Conservation (phyloP, 192 early-diverging fungal genomes). For the Umbelopsis sp. region DNA sequence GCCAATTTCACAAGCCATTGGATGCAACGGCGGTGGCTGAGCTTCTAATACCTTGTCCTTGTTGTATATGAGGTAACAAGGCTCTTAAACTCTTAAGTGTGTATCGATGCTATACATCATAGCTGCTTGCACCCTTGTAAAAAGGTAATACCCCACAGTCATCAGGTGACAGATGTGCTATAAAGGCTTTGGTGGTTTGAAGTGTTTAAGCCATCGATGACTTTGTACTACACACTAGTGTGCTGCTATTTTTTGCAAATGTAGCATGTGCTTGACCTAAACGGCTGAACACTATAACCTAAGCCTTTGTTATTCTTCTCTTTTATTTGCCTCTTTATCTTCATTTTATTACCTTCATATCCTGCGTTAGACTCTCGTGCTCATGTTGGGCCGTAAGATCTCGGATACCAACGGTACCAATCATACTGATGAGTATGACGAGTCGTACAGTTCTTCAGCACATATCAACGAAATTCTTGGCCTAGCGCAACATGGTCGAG, state of each 20-base stretch:
- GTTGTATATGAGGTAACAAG: too few relatives aligned
- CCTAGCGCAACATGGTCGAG: background rate
- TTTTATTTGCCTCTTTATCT: background rate
- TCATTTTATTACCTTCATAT: background rate
- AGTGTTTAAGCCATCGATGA: background rate
- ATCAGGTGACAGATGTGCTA: background rate
- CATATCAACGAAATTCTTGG: background rate
- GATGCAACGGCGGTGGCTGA: background rate
- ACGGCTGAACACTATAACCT: background rate
- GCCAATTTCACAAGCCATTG: background rate
- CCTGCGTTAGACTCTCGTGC: background rate
- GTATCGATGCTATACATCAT: too few relatives aligned
- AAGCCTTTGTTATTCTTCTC: background rate
- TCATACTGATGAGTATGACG: constrained; percentile 10
- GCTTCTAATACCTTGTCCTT: background rate
- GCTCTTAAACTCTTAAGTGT: too few relatives aligned
- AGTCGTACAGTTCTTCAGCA: background rate
- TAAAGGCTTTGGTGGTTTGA: background rate
- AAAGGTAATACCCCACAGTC: background rate
- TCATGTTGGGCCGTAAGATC: constrained; percentile 1
- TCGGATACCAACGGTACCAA: background rate
- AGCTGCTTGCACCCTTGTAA: too few relatives aligned
- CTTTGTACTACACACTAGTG: background rate
- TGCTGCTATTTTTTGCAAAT: background rate
- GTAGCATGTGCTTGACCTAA: background rate